Conservation (phyloP, 768 basidiomycete genomes). For the Termitomyces sp. region DNA sequence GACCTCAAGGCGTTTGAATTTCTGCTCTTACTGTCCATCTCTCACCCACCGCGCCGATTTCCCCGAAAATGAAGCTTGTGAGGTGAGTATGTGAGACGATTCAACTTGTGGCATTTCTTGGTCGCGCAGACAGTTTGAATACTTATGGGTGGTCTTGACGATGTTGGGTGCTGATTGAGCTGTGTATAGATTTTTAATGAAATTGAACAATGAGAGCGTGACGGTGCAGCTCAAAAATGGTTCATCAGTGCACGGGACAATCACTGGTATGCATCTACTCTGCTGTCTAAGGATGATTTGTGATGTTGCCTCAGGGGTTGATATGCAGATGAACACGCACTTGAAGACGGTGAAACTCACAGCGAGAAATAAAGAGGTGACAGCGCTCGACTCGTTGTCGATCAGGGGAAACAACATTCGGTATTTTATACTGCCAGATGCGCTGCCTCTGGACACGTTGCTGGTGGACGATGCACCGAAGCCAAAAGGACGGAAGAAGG, state of each 20-base stretch:
- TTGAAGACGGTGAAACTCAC: slow-evolving; percentile 98
- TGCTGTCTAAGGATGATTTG: background rate
- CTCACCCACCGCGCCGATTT: background rate
- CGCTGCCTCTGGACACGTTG: slow-evolving; percentile 91
- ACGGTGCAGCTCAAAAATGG: slow-evolving; percentile 98
- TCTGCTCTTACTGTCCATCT: background rate
- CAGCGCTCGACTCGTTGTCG: slow-evolving; percentile 82
- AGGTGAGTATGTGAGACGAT: slow-evolving; percentile 38
- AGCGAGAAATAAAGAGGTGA: slow-evolving; percentile 83
- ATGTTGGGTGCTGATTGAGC: slow-evolving; percentile 10
- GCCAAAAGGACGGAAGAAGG: slow-evolving; percentile 90
- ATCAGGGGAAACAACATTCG: slow-evolving; percentile 97
- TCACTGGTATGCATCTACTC: slow-evolving; percentile 65
- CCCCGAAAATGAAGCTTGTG: slow-evolving; percentile 73
- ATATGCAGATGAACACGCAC: slow-evolving; percentile 99
- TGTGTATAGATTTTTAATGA: slow-evolving; percentile 87
- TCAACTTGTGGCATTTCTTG: slow-evolving; percentile 2
- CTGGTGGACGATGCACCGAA: slow-evolving; percentile 97
- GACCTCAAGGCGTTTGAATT: slow-evolving; percentile 2
- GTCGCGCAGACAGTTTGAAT: background rate
- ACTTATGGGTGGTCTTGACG: background rate
- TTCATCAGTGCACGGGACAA: slow-evolving; percentile 90
- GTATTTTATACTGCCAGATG: slow-evolving; percentile 97
- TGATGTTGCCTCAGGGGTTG: slow-evolving; percentile 61
- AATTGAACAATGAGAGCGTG: slow-evolving; percentile 98